Evolutionary conservation across 805 yeast genomes (phyloP).

Genomic region (Barnettozyma botsteinii): DNA sequence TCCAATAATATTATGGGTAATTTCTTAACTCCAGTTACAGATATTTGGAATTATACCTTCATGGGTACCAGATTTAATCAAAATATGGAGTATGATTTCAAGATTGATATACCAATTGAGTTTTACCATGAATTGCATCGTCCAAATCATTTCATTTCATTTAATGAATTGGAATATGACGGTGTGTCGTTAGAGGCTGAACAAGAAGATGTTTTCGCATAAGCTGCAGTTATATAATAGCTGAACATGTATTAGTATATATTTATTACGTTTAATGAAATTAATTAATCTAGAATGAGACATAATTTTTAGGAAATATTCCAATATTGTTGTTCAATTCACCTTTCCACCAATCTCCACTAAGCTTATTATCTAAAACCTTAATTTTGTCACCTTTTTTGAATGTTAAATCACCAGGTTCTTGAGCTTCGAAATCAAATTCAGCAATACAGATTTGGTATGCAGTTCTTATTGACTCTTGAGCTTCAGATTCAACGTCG

Average conservation of each 20-base stretch:
- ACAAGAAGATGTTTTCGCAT: slow-evolving; percentile 56
- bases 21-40: slow-evolving; percentile 78
- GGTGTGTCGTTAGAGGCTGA: slow-evolving; percentile 51
- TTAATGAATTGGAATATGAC: slow-evolving; percentile 56
- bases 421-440: slow-evolving; percentile 33
- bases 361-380: slow-evolving; percentile 26
- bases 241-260: background rate
- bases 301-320: slow-evolving; percentile 21
- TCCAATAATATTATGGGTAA: slow-evolving; percentile 75
- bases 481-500: slow-evolving; percentile 1
- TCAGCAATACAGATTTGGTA: slow-evolving; percentile 33
- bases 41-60: slow-evolving; percentile 88
- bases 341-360: slow-evolving; percentile 24
- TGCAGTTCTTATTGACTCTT: slow-evolving; percentile 12
- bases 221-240: background rate
- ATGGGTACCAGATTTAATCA: slow-evolving; percentile 79
- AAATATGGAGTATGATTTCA: slow-evolving; percentile 53
- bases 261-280: background rate
- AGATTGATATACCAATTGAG: slow-evolving; percentile 71
- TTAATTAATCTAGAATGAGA: background rate
- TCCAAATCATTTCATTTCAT: slow-evolving; percentile 77
- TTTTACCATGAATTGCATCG: slow-evolving; percentile 86
- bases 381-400: slow-evolving; percentile 37
- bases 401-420: slow-evolving; percentile 39
- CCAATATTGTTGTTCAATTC: slow-evolving; percentile 17